Conservation (phyloP, 148 eudicot genomes). For the Arctostaphylos glauca region DNA sequence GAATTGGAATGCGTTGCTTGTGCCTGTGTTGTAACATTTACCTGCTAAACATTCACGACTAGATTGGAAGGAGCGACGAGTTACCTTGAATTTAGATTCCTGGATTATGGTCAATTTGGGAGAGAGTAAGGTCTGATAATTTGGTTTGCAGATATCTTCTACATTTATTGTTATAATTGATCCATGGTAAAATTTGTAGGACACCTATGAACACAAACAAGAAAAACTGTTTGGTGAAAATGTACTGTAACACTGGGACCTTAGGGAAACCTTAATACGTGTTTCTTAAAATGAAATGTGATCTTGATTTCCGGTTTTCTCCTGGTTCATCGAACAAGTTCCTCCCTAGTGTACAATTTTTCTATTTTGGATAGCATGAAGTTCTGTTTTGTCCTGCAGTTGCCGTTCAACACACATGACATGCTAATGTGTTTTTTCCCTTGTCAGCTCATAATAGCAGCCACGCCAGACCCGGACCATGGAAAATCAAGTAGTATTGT, state of each 20-base stretch:
- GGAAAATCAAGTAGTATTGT: conserved; percentile 57
- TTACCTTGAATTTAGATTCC: background rate
- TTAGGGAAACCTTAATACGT: background rate
- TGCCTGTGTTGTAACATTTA: background rate
- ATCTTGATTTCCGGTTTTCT: conserved; percentile 9
- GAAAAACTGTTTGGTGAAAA: background rate
- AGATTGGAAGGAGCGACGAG: background rate
- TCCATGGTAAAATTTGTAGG: background rate
- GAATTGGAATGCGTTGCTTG: background rate
- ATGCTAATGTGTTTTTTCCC: conserved; percentile 11
- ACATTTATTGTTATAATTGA: background rate
- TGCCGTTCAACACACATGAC: conserved; percentile 4
- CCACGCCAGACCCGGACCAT: conserved; percentile 38
- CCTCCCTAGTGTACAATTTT: background rate
- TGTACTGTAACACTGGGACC: background rate
- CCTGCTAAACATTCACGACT: background rate
- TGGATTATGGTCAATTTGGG: background rate
- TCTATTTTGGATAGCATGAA: background rate
- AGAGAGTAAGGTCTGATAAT: no score
- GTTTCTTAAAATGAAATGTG: background rate
- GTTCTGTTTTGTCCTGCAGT: background rate
- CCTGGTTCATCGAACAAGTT: background rate
- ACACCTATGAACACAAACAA: background rate
- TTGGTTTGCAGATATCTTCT: background rate
- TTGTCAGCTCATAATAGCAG: conserved; percentile 56